These are phyloP conservation scores for Arabidopsis suecica DNA, from an alignment of 345 rosid species.

Conservation along the genomic window DNA sequence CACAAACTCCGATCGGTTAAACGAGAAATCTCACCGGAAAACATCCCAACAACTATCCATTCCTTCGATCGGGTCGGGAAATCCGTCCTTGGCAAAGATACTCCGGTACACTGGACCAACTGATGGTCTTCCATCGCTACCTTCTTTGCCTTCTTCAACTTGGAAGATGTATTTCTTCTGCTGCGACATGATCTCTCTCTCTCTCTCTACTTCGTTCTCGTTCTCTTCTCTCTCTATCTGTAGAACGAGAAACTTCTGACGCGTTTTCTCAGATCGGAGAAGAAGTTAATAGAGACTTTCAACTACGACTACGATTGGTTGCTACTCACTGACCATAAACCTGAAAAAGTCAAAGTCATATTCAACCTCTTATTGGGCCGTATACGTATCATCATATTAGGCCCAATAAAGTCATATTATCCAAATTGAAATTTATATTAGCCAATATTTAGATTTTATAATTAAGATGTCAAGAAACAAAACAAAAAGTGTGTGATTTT, in stretches of 20 bases:
- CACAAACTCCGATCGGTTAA: not conserved
- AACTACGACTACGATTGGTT: conserved; percentile 42
- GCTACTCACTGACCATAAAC: conserved; percentile 26
- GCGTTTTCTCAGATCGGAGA: conserved; percentile 9
- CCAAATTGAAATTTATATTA: not conserved
- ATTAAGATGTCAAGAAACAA: not conserved
- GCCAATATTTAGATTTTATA: not conserved
- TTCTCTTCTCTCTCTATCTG: not conserved
- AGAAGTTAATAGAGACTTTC: conserved; percentile 6
- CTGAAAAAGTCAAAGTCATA: conserved; percentile 3
- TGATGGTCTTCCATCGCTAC: conserved; percentile 66
- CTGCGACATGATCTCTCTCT: conserved; percentile 46
- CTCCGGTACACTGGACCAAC: conserved; percentile 82
- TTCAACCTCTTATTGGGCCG: conserved; percentile 39
- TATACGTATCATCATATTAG: not conserved
- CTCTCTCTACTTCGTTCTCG: too few relatives aligned
- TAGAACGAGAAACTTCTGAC: too few relatives aligned
- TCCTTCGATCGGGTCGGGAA: conserved; percentile 72
- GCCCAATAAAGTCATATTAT: conserved; percentile 7
- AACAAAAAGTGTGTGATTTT: too few relatives aligned
- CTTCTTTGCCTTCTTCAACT: conserved; percentile 67
- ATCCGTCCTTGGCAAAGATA: conserved; percentile 72
- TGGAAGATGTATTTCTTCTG: conserved; percentile 53
- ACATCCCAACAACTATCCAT: conserved; percentile 91
- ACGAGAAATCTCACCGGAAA: conserved; percentile 62